Percentiles rank a stretch among this genome's conserved stretches.
Conservation (phyloP, 371 early-diverging fungal species). For the Funneliformis caledonium region DNA sequence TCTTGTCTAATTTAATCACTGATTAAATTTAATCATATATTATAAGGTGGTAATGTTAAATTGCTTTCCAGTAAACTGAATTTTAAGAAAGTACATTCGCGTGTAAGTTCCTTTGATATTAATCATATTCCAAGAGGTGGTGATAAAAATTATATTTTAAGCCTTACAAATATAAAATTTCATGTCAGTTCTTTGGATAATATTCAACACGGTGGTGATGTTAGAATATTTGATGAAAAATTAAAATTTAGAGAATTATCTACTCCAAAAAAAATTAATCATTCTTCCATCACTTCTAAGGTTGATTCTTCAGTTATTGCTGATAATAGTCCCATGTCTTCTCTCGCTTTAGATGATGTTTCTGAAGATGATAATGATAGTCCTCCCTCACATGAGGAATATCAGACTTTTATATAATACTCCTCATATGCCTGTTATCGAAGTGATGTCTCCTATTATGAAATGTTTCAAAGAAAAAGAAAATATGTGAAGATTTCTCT, state of each 20-base stretch:
- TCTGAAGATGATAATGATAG: neutral
- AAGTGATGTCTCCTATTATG: constrained; percentile 25
- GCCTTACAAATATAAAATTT: constrained; percentile 1
- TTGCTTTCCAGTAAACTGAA: neutral
- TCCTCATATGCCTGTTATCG: neutral
- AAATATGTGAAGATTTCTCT: neutral
- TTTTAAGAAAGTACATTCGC: constrained; percentile 13
- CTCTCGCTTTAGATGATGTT: constrained; percentile 32
- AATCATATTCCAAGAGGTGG: constrained; percentile 24
- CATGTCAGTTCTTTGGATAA: constrained; percentile 36
- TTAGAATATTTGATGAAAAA: constrained; percentile 1
- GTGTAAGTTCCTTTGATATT: constrained; percentile 37
- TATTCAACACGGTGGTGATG: constrained; percentile 11
- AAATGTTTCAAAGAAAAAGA: constrained; percentile 6
- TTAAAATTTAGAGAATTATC: constrained; percentile 17
- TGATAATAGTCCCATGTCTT: constrained; percentile 27
- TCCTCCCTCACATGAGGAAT: neutral
- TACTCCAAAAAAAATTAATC: neutral
- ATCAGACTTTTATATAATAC: neutral
- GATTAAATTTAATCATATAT: constrained; percentile 9
- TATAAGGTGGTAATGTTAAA: constrained; percentile 10
- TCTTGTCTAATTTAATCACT: neutral
- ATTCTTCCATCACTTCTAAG: neutral
- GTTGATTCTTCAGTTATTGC: neutral
- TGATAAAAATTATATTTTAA: neutral